Base-by-base conservation (phyloP, 768 basidiomycete species). In the Nidularia sp. region DNA sequence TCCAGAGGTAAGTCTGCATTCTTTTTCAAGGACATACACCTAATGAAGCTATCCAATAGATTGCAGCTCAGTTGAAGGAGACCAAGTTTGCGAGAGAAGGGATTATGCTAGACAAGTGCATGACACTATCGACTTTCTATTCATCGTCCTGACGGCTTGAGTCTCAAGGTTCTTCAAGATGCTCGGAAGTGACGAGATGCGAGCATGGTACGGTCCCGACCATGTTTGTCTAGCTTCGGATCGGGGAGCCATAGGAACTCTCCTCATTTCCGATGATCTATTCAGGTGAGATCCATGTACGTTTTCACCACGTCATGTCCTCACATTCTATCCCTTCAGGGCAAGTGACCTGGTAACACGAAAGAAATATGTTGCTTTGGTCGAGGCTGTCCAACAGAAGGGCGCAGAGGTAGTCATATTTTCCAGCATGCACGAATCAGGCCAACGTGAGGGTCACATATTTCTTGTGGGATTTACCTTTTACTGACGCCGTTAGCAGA, bases 341-440 rank as follows among this genome's bases (percentile, higher is more conserved):
- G 84, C 96, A 35, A 90, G 84, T 59, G 86, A 97, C 56, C 86
- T 90, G 4, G 69, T 66, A 15, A 78, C 81, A 48, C 76, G 97
- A 47, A 96, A 88, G 65, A 83, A 79, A 64, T 98, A 90, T 60
- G 95, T 99, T 33, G 73, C 70, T 45, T 75, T 98, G 34, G 93
- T 96, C 0, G 96, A 99, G 67, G 84, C 82, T 34, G 93, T 98
- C 12, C 85, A 88, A 59, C 78, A 84, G 45, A 91, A 89, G 57
- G 93, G 94, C 25, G 96, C 86, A 25, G 95, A 98, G 63, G 94
- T 94, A 4, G 76, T 98, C 15, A 94, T 98, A 57, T 99, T 98
- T 69, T 98, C 96, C 3, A 98, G 94, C 62, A 98, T 99, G 97
- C 97, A 99, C 64, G 97, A 99, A 70, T 93, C 91, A 18, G 97